Conservation (phyloP, 2,329 filamentous ascomycete genomes). For the Penicillium palitans region DNA sequence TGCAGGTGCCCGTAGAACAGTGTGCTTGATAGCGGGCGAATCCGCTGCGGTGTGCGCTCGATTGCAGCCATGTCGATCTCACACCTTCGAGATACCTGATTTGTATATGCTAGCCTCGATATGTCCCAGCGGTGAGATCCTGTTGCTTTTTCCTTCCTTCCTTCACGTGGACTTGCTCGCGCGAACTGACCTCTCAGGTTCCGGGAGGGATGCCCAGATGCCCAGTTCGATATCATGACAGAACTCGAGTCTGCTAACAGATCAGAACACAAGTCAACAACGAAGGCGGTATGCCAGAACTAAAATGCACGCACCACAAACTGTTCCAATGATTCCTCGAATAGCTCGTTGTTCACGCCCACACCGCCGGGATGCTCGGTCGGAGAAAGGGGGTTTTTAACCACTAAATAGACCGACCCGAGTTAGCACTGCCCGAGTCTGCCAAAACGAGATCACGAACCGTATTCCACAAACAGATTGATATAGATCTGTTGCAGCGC, state of each 20-base stretch:
- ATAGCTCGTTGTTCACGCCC: constrained; percentile 65
- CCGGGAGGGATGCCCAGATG: not conserved
- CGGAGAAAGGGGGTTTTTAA: constrained; percentile 65
- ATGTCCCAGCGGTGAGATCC: not conserved
- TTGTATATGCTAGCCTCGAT: not conserved
- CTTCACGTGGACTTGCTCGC: not conserved
- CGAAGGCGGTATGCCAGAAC: not conserved
- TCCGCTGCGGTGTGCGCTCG: constrained; percentile 15
- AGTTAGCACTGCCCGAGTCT: constrained; percentile 9
- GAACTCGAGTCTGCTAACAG: constrained; percentile 33
- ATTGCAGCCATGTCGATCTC: constrained; percentile 5
- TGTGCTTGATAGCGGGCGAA: not conserved
- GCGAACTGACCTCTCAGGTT: not conserved
- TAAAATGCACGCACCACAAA: constrained; percentile 46
- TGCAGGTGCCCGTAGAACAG: constrained; percentile 11
- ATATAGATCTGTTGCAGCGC: constrained; percentile 98
- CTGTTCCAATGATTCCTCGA: constrained; percentile 58
- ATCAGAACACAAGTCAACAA: constrained; percentile 25
- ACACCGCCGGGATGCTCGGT: constrained; percentile 61
- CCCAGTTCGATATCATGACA: constrained; percentile 25
- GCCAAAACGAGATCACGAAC: constrained; percentile 44
- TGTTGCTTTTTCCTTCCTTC: not conserved
- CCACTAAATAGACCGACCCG: constrained; percentile 43
- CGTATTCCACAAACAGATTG: constrained; percentile 95
- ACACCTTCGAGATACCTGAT: not conserved